These are phyloP conservation scores for Lanmaoa rubissima DNA, from an alignment of 768 basidiomycete species.

Conservation along the genomic window DNA sequence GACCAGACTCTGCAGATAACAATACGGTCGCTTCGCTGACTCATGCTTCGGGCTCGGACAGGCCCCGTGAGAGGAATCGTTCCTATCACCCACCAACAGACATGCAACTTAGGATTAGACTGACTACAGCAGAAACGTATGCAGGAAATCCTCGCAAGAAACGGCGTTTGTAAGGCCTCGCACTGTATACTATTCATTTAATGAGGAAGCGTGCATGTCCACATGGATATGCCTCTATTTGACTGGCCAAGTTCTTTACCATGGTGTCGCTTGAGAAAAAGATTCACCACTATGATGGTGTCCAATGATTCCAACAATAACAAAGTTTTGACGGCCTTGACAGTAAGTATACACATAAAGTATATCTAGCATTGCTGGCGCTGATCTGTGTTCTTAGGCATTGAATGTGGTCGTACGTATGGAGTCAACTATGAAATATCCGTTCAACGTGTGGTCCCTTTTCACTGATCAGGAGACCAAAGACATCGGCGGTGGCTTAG, in stretches of 20 bases:
- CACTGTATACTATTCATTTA: neutral
- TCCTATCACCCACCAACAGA: no score
- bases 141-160: neutral
- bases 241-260: no score
- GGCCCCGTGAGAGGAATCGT: neutral
- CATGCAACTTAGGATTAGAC: neutral
- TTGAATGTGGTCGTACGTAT: slow-evolving; percentile 75
- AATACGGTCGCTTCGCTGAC: no score
- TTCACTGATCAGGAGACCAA: slow-evolving; percentile 57
- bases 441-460: slow-evolving; percentile 74
- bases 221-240: no score
- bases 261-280: no score
- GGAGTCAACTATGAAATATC: slow-evolving; percentile 65
- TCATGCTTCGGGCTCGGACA: neutral
- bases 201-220: no score
- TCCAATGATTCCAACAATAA: slow-evolving; percentile 52
- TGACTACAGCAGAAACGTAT: slow-evolving; percentile 1
- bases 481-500: slow-evolving; percentile 59
- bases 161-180: neutral
- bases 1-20: neutral
- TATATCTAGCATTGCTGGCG: neutral
- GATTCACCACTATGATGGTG: no score
- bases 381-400: slow-evolving; percentile 43
- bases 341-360: slow-evolving; percentile 36
- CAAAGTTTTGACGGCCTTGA: slow-evolving; percentile 62